These are phyloP conservation scores for Dactylellina sp. DNA, from an alignment of 2,329 filamentous ascomycete genomes.

Conservation along the genomic window DNA sequence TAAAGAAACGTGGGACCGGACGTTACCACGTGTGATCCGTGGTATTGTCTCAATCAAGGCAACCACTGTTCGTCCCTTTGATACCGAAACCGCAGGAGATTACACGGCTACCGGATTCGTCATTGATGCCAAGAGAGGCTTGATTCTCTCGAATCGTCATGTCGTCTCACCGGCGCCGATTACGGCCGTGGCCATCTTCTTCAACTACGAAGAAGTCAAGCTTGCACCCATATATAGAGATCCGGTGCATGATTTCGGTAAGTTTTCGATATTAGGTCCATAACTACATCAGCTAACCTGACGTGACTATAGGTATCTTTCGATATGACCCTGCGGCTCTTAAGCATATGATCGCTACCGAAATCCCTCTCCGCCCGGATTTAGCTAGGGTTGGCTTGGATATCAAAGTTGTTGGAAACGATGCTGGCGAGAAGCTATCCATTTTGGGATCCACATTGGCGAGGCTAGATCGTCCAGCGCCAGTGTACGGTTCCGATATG, in stretches of 20 bases:
- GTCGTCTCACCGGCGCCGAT: slow-evolving; percentile 61
- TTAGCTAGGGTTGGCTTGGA: slow-evolving; percentile 60
- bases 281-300: no score
- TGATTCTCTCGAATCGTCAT: slow-evolving; percentile 61
- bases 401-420: slow-evolving; percentile 61
- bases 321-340: slow-evolving; percentile 60
- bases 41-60: slow-evolving; percentile 61
- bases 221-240: slow-evolving; percentile 61
- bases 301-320: slow-evolving; percentile 58
- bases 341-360: slow-evolving; percentile 60
- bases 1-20: slow-evolving; percentile 61
- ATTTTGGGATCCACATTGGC: slow-evolving; percentile 61
- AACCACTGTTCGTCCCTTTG: slow-evolving; percentile 60
- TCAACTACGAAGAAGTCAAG: slow-evolving; percentile 61
- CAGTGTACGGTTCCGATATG: slow-evolving; percentile 60
- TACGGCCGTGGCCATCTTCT: slow-evolving; percentile 61
- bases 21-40: slow-evolving; percentile 60
- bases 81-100: slow-evolving; percentile 61
- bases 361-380: slow-evolving; percentile 60
- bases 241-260: slow-evolving; percentile 61
- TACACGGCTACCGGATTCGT: slow-evolving; percentile 61
- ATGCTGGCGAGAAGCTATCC: slow-evolving; percentile 61
- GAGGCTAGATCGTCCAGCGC: slow-evolving; percentile 60
- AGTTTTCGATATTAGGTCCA: no score
- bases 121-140: slow-evolving; percentile 60